These are phyloP conservation scores for Hanseniaspora thailandica DNA, from an alignment of 805 yeast genomes.

Conservation along the genomic window DNA sequence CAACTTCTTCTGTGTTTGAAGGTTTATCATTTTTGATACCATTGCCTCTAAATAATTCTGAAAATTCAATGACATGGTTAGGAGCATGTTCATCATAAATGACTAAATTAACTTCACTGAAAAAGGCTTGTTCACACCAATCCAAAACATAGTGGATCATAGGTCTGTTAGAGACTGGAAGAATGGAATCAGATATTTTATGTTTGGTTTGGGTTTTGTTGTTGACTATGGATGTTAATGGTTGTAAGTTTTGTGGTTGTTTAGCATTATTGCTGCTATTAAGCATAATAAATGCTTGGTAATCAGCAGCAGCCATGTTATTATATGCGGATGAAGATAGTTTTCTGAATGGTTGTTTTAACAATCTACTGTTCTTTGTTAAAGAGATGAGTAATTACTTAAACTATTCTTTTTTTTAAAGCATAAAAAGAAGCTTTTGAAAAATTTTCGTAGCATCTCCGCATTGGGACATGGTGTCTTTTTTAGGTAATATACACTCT, in stretches of 20 bases:
- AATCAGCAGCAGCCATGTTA: constrained; percentile 39
- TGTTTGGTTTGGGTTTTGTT: constrained; percentile 43
- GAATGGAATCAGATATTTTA: constrained; percentile 57
- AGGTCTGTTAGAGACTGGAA: constrained; percentile 84
- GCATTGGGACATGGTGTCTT: background rate
- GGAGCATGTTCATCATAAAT: constrained; percentile 21
- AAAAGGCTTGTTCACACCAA: constrained; percentile 86
- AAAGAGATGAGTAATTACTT: background rate
- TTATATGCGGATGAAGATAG: background rate
- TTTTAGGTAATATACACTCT: no score
- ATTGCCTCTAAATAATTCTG: constrained; percentile 15
- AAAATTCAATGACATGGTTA: background rate
- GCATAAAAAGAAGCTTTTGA: background rate
- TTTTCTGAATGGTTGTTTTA: background rate
- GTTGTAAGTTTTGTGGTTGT: constrained; percentile 2
- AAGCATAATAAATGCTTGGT: constrained; percentile 81
- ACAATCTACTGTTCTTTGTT: background rate
- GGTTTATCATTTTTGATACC: background rate
- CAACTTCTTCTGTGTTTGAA: constrained; percentile 26
- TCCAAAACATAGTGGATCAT: constrained; percentile 77
- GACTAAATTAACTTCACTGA: constrained; percentile 56
- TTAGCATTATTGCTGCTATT: constrained; percentile 14
- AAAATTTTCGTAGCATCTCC: background rate
- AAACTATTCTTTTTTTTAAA: background rate
- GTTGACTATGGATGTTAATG: constrained; percentile 36